Base-by-base conservation (phyloP, 768 basidiomycete species). In the Podaxis mareebaensis region DNA sequence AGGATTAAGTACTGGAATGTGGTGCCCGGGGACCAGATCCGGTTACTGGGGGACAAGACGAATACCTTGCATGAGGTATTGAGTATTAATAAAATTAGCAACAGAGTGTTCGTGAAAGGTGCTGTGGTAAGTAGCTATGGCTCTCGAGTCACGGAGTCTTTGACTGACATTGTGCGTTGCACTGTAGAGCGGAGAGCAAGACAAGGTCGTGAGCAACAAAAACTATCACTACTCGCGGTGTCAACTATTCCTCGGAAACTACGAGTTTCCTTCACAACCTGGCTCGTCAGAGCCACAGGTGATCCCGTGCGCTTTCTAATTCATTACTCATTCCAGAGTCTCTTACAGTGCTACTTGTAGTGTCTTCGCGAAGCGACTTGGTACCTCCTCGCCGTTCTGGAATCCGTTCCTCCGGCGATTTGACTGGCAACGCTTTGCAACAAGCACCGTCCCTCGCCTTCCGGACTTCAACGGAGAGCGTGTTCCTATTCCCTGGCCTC, bases 1-100 rank as follows among this genome's bases (percentile, higher is more conserved):
- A 81, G 93, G 53, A 90, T 95, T 58, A 90, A 92, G 72, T 85
- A 85, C 71, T 95, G 93, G 93, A 95, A 94, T 70, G 83, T 95
- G 64, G 88, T 92, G 38, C 91, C 93, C 4, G 93, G 93, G 6
- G 93, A 95, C 77, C 84, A 82, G 59, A 85, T 95, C 69, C 84
- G 89, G 55, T 66, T 93, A 60, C 82, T 85, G 6, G 89, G 90
- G 26, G 88, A 92, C 73, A 78, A 79, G 64, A 78, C 79, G 28
- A 83, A 81, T 46, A 81, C 76, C 15, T 69, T 93, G 38, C 85
- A 86, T 52, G 88, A 93, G 70, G 91, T 95, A 39, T 75, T 85
- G 64, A 85, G 83, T 74, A 85, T 93, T 61, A 91, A 93, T 76
- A 83, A 82, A 72, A 78, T 90, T 66, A 86, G 83, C 71, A 93